Conservation (phyloP, 2,329 filamentous ascomycete species). For the Sclerotinia subarctica region DNA sequence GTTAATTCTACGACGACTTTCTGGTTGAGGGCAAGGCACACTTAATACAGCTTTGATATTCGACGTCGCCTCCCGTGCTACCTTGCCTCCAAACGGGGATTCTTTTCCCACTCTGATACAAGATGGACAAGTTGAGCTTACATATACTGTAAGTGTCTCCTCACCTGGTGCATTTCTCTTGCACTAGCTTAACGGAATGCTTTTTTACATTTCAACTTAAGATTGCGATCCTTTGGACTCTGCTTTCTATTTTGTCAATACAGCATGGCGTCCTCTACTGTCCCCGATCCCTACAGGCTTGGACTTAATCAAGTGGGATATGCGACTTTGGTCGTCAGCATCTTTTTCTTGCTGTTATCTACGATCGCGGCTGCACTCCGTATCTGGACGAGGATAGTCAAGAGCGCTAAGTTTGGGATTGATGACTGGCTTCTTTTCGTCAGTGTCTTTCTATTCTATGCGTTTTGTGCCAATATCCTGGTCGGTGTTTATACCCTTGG, state of each 20-base stretch:
- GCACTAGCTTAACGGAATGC: neutral
- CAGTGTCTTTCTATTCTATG: neutral
- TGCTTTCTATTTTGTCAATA: neutral
- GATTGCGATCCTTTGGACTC: neutral
- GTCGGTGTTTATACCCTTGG: neutral
- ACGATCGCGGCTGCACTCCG: neutral
- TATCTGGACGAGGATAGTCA: neutral
- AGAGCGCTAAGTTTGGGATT: constrained; percentile 2
- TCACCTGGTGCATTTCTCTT: neutral
- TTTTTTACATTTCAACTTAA: neutral
- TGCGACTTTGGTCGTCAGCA: neutral
- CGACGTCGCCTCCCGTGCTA: neutral
- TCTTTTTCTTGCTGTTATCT: neutral
- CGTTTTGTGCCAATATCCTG: neutral
- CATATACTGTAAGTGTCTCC: neutral
- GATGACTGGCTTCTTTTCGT: neutral
- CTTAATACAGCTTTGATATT: neutral
- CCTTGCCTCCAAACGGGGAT: neutral
- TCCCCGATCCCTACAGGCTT: neutral
- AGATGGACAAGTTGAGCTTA: neutral
- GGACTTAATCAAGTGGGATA: constrained; percentile 2
- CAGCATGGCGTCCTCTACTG: neutral
- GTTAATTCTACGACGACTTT: neutral
- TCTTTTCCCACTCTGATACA: neutral
- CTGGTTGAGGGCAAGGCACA: neutral